Evolutionary conservation across 805 yeast genomes (phyloP), one percentile per base, ranked within the genome.

Genomic region (Metschnikowia lochheadii): DNA sequence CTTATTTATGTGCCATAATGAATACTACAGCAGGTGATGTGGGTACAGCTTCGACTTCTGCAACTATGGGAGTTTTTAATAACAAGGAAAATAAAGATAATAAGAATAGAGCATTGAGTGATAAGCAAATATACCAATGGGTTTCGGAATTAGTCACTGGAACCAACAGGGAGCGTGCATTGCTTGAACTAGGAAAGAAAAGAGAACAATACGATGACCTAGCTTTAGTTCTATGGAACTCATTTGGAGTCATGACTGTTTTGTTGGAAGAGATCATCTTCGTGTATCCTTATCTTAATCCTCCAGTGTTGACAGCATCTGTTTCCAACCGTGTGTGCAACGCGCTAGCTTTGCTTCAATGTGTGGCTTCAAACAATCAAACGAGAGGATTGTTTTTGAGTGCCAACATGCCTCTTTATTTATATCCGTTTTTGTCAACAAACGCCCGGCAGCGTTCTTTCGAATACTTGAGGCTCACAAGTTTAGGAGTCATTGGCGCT

Each of bases 401-500:
- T 66, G 97, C 98, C 1, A 96, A 94, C 62, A 83, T 92, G 51
- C 97, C 98, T 44, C 75, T 94, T 44, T 94, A 90, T 60, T 74
- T 92, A 51, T 94, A 94, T 69, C 99, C 99, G 31, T 92, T 92
- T 63, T 78, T 92, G 63, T 89, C 90, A 63, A 91, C 98, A 3
- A 87, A 87, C 56, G 88, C 96, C 35, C 86, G 91, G 64, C 91
- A 89, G 58, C 78, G 97, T 56, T 87, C 97, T 7, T 94, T 92
- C 72, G 99, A 92, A 69, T 94, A 94, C 65, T 78, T 92, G 61
- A 78, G 98, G 56, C 78, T 92, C 56, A 94, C 99, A 1, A 87
- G 96, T 48, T 79, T 92, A 53, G 99, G 99, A 37, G 99, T 92
- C 6, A 88, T 92, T 64, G 99, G 99, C 18, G 98, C 99, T 0